These are phyloP conservation scores for Fraxinus latifolia DNA, from an alignment of 305 asterid genomes.

Conservation along the genomic window DNA sequence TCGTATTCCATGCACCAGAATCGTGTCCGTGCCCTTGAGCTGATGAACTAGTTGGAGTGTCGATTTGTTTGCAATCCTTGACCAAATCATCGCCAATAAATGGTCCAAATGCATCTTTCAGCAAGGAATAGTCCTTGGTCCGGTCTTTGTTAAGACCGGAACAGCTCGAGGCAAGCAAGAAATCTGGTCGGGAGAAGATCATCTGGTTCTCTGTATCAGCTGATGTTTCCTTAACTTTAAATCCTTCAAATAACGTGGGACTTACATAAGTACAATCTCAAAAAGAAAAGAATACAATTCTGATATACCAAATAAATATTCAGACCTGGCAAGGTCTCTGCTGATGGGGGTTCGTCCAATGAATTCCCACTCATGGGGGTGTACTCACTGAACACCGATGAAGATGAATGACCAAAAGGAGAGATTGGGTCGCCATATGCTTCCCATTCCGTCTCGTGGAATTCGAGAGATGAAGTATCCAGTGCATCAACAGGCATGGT, in stretches of 20 bases:
- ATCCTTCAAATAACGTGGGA: slow-evolving; percentile 35
- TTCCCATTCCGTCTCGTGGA: slow-evolving; percentile 44
- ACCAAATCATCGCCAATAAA: slow-evolving; percentile 32
- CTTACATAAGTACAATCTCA: neutral
- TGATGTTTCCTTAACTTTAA: slow-evolving; percentile 34
- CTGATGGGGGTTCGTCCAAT: slow-evolving; percentile 40
- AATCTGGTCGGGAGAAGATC: slow-evolving; percentile 40
- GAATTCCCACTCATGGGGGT: slow-evolving; percentile 44
- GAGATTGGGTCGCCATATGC: slow-evolving; percentile 39
- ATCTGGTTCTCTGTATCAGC: slow-evolving; percentile 28
- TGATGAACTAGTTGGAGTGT: slow-evolving; percentile 20
- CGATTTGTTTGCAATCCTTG: slow-evolving; percentile 22
- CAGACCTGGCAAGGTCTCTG: slow-evolving; percentile 33
- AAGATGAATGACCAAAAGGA: slow-evolving; percentile 49
- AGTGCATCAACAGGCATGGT: slow-evolving; percentile 13
- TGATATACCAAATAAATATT: neutral
- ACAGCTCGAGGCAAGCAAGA: slow-evolving; percentile 40
- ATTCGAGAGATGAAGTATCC: slow-evolving; percentile 29
- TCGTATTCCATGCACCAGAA: slow-evolving; percentile 32
- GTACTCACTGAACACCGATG: slow-evolving; percentile 46
- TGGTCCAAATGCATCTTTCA: slow-evolving; percentile 38
- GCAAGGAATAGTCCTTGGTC: slow-evolving; percentile 21
- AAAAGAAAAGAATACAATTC: neutral
- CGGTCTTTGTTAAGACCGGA: slow-evolving; percentile 25
- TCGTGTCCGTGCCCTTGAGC: slow-evolving; percentile 22